Percentiles rank a stretch among this genome's conserved stretches.
These are phyloP conservation scores for Pyrenopolyporus hunteri DNA, from an alignment of 495 filamentous ascomycete genomes.

Conservation along the genomic window DNA sequence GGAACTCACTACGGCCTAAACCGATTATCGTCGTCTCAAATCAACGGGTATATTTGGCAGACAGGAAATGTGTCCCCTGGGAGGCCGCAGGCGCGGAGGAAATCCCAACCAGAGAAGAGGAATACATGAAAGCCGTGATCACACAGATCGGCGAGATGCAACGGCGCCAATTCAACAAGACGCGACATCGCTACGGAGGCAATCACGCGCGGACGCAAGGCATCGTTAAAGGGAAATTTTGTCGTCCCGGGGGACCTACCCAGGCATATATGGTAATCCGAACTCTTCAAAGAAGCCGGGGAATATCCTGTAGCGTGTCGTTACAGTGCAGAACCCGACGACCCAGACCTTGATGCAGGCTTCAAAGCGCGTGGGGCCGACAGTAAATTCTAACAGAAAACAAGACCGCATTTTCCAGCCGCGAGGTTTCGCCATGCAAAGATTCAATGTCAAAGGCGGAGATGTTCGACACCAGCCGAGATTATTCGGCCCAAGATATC, in stretches of 20 bases:
- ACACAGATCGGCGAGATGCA: conserved; percentile 57
- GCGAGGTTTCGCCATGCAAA: conserved; percentile 57
- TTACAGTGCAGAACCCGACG: conserved; percentile 52
- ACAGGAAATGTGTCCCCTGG: conserved; percentile 49
- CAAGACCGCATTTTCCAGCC: conserved; percentile 52
- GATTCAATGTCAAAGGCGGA: conserved; percentile 55
- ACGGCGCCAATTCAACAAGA: conserved; percentile 52
- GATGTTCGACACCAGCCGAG: conserved; percentile 49
- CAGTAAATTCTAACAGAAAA: background rate
- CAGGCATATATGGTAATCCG: conserved; percentile 50
- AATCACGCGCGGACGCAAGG: conserved; percentile 54
- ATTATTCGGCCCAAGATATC: conserved; percentile 52
- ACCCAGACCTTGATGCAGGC: conserved; percentile 47
- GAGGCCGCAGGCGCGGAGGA: conserved; percentile 52
- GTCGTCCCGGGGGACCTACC: conserved; percentile 48
- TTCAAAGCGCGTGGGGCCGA: background rate
- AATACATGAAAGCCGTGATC: conserved; percentile 54
- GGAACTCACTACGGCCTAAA: background rate
- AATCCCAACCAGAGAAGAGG: conserved; percentile 49
- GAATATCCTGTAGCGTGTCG: conserved; percentile 47
- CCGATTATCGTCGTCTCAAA: too few relatives aligned
- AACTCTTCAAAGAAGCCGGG: conserved; percentile 48
- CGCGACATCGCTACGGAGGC: conserved; percentile 50
- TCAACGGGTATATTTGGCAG: conserved; percentile 6
- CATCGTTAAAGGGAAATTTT: conserved; percentile 53